Percentiles rank a stretch among this genome's conserved stretches.
These are phyloP conservation scores for Backusella tuberculispora DNA, from an alignment of 192 early-diverging fungal species.

Conservation along the genomic window DNA sequence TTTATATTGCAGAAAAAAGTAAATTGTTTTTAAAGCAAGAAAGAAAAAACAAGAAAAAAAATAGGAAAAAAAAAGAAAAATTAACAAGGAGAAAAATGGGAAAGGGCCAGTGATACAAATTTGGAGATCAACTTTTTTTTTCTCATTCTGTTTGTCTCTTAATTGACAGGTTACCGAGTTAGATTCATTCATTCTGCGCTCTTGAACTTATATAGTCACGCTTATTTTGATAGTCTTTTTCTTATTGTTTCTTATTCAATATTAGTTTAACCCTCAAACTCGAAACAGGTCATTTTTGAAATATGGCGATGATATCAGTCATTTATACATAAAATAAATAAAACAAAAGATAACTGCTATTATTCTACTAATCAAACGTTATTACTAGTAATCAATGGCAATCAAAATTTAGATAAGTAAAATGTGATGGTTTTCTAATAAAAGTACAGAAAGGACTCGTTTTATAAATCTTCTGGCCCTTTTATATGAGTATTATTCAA, in stretches of 20 bases:
- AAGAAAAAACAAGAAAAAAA: constrained; percentile 21
- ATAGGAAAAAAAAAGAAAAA: background rate
- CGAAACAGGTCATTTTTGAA: constrained; percentile 8
- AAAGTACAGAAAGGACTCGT: constrained; percentile 10
- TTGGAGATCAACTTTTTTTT: constrained; percentile 17
- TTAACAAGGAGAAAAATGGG: constrained; percentile 13
- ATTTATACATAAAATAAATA: background rate
- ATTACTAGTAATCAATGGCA: background rate
- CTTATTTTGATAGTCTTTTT: background rate
- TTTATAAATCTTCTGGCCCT: constrained; percentile 8
- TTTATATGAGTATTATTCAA: constrained; percentile 1
- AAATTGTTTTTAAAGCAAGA: constrained; percentile 4
- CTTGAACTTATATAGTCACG: background rate
- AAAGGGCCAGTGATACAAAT: constrained; percentile 6
- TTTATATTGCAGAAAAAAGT: background rate
- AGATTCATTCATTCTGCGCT: constrained; percentile 16
- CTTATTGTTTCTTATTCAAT: constrained; percentile 5
- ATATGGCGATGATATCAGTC: constrained; percentile 3
- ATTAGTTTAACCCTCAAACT: background rate
- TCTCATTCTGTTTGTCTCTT: constrained; percentile 17
- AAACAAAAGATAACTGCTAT: background rate
- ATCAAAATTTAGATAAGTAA: constrained; percentile 11
- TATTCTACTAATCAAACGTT: constrained; percentile 1
- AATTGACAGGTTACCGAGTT: constrained; percentile 30
- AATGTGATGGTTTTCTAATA: constrained; percentile 15